A percentile compares a stretch with the other conserved stretches of the same genome.
phyloP scores from a whole-genome alignment of 208 protist species.

The Leishmania gerbilli region DNA sequence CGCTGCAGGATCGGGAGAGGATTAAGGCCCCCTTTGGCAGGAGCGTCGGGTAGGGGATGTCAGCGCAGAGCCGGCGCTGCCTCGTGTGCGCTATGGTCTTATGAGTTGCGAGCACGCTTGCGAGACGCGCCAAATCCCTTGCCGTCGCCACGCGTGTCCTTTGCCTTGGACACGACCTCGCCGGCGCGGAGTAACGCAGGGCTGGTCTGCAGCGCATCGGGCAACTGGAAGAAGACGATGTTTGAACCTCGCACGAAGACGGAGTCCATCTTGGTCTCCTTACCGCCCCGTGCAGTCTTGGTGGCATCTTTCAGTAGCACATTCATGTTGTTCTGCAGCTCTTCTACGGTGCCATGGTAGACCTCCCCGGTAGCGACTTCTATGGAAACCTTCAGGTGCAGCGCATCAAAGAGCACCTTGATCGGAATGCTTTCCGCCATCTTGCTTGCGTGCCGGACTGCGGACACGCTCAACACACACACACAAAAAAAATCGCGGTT shows the following conservation, averaged over 20 bases:
- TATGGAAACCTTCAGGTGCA: constrained; percentile 87
- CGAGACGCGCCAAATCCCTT: constrained; percentile 77
- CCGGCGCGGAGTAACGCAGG: constrained; percentile 73
- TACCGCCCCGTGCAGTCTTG: constrained; percentile 72
- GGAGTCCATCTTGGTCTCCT: constrained; percentile 56
- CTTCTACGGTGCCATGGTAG: constrained; percentile 85
- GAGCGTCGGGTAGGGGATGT: too few relatives aligned
- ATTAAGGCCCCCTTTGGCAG: neutral
- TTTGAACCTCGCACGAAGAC: constrained; percentile 91
- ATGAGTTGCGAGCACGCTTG: constrained; percentile 33
- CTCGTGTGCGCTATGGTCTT: neutral
- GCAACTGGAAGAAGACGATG: constrained; percentile 93
- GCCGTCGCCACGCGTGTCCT: constrained; percentile 76
- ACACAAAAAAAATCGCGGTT: neutral
- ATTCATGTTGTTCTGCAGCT: constrained; percentile 94
- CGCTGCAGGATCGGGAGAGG: neutral
- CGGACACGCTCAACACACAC: neutral
- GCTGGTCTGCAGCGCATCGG: constrained; percentile 82
- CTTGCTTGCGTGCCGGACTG: neutral
- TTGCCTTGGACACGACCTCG: constrained; percentile 51
- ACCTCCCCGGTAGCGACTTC: constrained; percentile 93
- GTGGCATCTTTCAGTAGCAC: constrained; percentile 80
- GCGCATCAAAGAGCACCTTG: constrained; percentile 94
- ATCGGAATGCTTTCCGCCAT: constrained; percentile 83
- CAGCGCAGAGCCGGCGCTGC: neutral